Percentiles rank a stretch among this genome's conserved stretches.
Conservation (phyloP, 805 yeast species). For the Metschnikowia vanudenii region DNA sequence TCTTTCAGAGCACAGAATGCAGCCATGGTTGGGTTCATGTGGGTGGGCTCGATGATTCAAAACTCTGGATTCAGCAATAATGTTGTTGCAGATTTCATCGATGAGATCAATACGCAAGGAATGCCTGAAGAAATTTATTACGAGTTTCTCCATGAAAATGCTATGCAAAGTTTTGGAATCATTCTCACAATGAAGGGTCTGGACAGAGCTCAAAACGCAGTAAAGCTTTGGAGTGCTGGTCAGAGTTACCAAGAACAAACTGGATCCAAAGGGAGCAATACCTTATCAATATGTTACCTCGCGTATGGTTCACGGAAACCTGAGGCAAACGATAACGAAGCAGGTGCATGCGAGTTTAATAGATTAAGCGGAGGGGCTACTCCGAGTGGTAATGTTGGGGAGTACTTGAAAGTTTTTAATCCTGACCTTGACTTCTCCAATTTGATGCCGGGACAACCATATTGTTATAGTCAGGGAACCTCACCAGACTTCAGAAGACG, state of each 20-base stretch:
- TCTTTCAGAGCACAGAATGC: neutral
- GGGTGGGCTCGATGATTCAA: constrained; percentile 1
- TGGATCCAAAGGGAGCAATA: neutral
- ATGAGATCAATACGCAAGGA: neutral
- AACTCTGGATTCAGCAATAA: neutral
- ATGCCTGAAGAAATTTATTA: constrained; percentile 1
- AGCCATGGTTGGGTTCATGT: neutral
- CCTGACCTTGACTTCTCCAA: neutral
- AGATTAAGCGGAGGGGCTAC: neutral
- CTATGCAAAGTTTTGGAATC: constrained; percentile 1
- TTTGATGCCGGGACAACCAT: neutral
- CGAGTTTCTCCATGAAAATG: neutral
- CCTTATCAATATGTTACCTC: neutral
- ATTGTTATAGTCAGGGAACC: neutral
- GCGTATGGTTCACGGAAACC: neutral
- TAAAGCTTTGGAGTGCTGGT: neutral
- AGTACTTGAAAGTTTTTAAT: neutral
- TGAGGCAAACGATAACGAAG: neutral
- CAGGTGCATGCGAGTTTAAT: neutral
- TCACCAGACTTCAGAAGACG: neutral
- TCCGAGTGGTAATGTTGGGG: neutral
- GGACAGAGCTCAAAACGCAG: neutral
- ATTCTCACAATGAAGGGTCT: neutral
- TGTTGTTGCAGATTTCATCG: neutral
- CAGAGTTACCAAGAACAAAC: neutral